These are phyloP conservation scores for Tilletia caries DNA, from an alignment of 1,284 basidiomycete genomes.

Conservation along the genomic window DNA sequence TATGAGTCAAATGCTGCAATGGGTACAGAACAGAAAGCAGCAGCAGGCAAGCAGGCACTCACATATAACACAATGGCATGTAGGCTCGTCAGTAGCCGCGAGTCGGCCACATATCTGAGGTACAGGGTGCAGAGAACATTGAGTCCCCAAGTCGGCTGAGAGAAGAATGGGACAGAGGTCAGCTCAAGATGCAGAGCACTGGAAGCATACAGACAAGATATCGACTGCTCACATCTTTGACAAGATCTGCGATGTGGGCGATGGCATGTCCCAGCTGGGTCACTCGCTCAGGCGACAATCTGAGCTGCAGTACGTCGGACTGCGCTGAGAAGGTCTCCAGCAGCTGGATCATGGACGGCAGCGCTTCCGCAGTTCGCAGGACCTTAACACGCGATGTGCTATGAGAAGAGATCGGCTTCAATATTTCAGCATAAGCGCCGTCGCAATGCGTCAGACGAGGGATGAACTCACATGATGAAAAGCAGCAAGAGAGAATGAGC, in stretches of 20 bases:
- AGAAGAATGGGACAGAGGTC: not conserved
- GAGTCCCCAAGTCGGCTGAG: not conserved
- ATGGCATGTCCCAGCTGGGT: not conserved
- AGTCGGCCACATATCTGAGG: not conserved
- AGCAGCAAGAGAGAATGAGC: conserved; percentile 29
- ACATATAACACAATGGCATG: not conserved
- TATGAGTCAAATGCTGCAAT: not conserved
- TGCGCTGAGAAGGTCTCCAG: conserved; percentile 6
- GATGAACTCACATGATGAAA: conserved; percentile 28
- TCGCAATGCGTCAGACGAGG: not conserved
- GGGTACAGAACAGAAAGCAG: not conserved
- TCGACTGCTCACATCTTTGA: not conserved
- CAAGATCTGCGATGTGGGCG: not conserved
- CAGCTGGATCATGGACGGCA: conserved; percentile 12
- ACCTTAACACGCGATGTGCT: not conserved
- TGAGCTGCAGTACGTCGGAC: not conserved
- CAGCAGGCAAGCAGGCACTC: too few relatives aligned
- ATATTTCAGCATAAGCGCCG: not conserved
- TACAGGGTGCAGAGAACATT: not conserved
- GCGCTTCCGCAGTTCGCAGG: conserved; percentile 19
- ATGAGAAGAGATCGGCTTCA: not conserved
- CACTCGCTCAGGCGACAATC: not conserved
- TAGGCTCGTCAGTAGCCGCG: not conserved
- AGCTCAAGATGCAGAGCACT: not conserved
- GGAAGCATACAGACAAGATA: not conserved